Percentiles rank a stretch among this genome's conserved stretches.
phyloP scores from a whole-genome alignment of 768 basidiomycete species.

The Dentipellis sp. region DNA sequence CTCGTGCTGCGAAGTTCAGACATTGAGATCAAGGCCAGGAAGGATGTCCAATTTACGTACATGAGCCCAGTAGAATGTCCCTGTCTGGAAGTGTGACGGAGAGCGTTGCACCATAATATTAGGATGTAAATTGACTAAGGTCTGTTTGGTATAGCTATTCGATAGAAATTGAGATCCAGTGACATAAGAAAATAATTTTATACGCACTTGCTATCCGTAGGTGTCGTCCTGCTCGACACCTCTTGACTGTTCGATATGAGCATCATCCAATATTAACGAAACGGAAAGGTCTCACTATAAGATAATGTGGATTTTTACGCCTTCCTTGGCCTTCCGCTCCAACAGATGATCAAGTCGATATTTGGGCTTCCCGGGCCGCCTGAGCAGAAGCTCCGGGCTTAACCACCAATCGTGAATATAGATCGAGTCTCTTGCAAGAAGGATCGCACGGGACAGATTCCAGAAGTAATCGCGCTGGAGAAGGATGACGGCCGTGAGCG shows the following conservation, averaged over 20 bases:
- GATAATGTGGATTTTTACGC: conserved; percentile 93
- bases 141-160: conserved; percentile 75
- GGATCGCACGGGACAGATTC: conserved; percentile 88
- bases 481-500: background rate
- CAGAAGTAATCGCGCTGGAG: conserved; percentile 92
- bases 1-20: conserved; percentile 60
- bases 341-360: conserved; percentile 84
- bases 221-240: conserved; percentile 91
- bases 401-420: conserved; percentile 99
- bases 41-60: conserved; percentile 33
- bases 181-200: background rate
- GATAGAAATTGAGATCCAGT: background rate
- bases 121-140: conserved; percentile 67
- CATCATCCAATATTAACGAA: background rate
- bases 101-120: conserved; percentile 97
- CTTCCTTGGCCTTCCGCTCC: conserved; percentile 87
- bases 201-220: conserved; percentile 81
- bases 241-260: conserved; percentile 57
- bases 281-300: conserved; percentile 56
- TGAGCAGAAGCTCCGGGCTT: conserved; percentile 79
- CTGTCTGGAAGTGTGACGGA: conserved; percentile 94
- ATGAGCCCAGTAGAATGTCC: conserved; percentile 98
- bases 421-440: conserved; percentile 79
- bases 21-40: background rate
- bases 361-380: conserved; percentile 74